Percentiles rank a stretch among this genome's conserved stretches.
Evolutionary conservation across 2,329 filamentous ascomycete species (phyloP).

Genomic region (Knoxdaviesia capensis): DNA sequence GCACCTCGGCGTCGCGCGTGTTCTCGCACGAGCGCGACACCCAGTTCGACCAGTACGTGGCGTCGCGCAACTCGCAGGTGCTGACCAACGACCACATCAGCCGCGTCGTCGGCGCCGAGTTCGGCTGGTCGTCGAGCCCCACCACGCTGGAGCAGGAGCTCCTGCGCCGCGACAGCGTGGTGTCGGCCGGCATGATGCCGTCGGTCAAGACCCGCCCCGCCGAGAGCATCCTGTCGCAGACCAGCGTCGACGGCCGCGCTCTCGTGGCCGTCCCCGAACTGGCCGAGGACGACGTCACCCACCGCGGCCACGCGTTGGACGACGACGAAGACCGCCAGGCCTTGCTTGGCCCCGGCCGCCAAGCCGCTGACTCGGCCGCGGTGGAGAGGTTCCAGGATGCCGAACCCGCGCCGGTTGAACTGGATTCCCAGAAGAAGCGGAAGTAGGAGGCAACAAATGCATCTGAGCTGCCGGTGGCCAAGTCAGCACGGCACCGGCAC

Average conservation of each 20-base stretch:
- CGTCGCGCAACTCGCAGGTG: constrained; percentile 11
- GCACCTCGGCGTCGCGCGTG: constrained; percentile 6
- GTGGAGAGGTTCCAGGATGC: too few relatives aligned
- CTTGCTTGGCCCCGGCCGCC: too few relatives aligned
- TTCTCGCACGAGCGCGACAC: constrained; percentile 26
- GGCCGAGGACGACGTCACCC: constrained; percentile 13
- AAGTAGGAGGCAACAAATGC: too few relatives aligned
- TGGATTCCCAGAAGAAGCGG: too few relatives aligned
- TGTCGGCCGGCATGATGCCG: background rate
- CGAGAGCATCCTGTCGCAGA: background rate
- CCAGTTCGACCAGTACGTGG: constrained; percentile 24
- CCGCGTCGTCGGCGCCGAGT: constrained; percentile 13
- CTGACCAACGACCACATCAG: constrained; percentile 10
- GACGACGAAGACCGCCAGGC: too few relatives aligned
- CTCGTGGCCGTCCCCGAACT: constrained; percentile 1
- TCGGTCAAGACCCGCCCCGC: background rate
- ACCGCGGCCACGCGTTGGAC: too few relatives aligned
- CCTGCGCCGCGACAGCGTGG: background rate
- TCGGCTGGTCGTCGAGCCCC: constrained; percentile 8
- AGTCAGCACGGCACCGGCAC: too few relatives aligned
- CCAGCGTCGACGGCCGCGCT: background rate
- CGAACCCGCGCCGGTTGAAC: background rate
- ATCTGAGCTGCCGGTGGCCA: too few relatives aligned
- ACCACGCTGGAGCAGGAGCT: background rate
- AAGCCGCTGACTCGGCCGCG: too few relatives aligned